A percentile compares a stretch with the other conserved stretches of the same genome.
These are phyloP conservation scores for Fragosphaeria purpurea DNA, from an alignment of 2,329 filamentous ascomycete species.

Conservation along the genomic window DNA sequence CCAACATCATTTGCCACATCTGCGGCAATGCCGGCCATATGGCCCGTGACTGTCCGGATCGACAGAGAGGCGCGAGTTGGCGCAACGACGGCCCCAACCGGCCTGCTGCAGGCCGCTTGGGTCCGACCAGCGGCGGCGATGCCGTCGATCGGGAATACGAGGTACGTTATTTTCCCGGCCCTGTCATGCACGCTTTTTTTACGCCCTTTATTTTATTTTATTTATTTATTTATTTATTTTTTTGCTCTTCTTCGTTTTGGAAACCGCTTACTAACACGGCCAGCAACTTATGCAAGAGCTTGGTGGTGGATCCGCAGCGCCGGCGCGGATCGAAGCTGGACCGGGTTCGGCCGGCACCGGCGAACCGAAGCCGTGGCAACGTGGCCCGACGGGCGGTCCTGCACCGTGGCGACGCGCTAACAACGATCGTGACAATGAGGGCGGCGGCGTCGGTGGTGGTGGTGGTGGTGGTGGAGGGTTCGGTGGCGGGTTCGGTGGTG, in stretches of 20 bases:
- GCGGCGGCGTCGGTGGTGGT: slow-evolving; percentile 7
- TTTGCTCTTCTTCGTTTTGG: background rate
- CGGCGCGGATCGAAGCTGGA: slow-evolving; percentile 78
- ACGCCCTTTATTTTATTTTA: background rate
- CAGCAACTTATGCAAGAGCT: slow-evolving; percentile 95
- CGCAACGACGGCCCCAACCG: slow-evolving; percentile 61
- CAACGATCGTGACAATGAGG: slow-evolving; percentile 40
- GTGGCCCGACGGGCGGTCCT: slow-evolving; percentile 70
- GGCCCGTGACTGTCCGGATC: slow-evolving; percentile 93
- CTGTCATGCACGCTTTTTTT: too few species aligned
- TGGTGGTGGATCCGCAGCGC: slow-evolving; percentile 61
- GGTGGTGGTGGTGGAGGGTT: slow-evolving; percentile 19
- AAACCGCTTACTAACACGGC: slow-evolving; percentile 21
- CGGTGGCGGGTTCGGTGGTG: slow-evolving; percentile 9
- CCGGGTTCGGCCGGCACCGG: slow-evolving; percentile 52
- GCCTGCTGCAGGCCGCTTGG: slow-evolving; percentile 55
- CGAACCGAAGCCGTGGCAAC: slow-evolving; percentile 76
- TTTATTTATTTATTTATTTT: background rate
- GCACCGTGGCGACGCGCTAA: slow-evolving; percentile 64
- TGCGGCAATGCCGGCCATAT: slow-evolving; percentile 98
- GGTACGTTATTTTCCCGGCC: slow-evolving; percentile 39
- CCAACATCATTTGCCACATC: slow-evolving; percentile 96
- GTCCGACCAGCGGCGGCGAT: slow-evolving; percentile 54
- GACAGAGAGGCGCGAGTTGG: slow-evolving; percentile 84
- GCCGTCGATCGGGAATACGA: slow-evolving; percentile 91